Base-by-base conservation (phyloP, 2,329 filamentous ascomycete genomes). In the Domatiomyces catenatus region DNA sequence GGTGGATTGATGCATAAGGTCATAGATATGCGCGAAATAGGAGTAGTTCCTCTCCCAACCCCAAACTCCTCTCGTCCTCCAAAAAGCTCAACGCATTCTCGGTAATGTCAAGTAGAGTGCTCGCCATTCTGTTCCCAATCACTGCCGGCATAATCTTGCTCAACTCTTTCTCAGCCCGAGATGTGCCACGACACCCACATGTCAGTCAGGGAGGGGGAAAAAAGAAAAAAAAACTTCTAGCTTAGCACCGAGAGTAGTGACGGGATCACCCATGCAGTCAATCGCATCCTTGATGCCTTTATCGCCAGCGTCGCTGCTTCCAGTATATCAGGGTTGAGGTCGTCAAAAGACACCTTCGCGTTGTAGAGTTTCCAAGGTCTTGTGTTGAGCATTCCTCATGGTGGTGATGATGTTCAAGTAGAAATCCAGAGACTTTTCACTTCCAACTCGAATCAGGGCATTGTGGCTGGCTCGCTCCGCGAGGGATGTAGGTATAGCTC, bases 171-270 rank as follows among this genome's bases (percentile, higher is more conserved):
- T 77, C 63, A 52, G 72, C 76, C 63, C 78, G 75, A 44, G 75
- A 69, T 15, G 72, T 2, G 70, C 64, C 8, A 70, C 61, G 1
- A 80, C 76, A 0, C 74, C 77, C 2, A 74, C 66, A 2, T 65
- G 66, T 77, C 77, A 81, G 32, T 67, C 56, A 5, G 70, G n/a
- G n/a, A n/a, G 69, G 44, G 79, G 56, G 51, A 82, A 76, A 15
- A 81, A 71, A 0, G 79, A 79, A 5, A 83, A 62, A 64, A 83
- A 70, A 15, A 81, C 63, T 0, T 77, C 79, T 0, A 82, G 75
- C 20, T 64, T 75, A 3, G 69, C 64, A 0, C 75, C 75, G 4
- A 44, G 8, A 1, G 49, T 60, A 52, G 69, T 63, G 0, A 74
- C 76, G 61, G 2, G 70, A 73, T 1, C 74, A 1, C 74, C 74